Evolutionary conservation across 768 basidiomycete genomes (phyloP), one percentile per base, ranked within the genome.

Genomic region (Scleroderma bovista): DNA sequence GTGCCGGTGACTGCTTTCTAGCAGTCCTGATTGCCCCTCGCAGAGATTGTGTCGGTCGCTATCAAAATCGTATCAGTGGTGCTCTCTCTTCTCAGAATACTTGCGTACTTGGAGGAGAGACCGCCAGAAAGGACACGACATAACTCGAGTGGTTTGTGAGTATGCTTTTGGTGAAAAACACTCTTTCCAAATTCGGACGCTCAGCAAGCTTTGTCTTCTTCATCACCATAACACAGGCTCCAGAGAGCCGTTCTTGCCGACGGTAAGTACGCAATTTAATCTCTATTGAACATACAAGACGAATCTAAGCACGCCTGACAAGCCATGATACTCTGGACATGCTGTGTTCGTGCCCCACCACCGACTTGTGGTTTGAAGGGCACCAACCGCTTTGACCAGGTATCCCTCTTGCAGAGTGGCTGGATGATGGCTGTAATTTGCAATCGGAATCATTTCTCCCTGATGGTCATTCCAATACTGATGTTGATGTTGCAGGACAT

Each of bases 391-490:
- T 32, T n/a, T n/a, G 17, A 8, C 19, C 34, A 46, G 42, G 10
- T 44, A 26, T 44, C 26, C 42, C 22, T 29, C 40, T 38, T 22
- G 23, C 17, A 19, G 19, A 32, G 26, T 20, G 29, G 52, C 52
- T 53, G 37, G 17, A 33, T 53, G 52, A 53, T 32, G 44, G 52
- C 15, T n/a, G 44, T 53, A 53, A 53, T 53, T 53, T 53, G 52
- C 52, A 53, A 51, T 39, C 50, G 44, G 52, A 53, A 23, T 42
- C 12, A 20, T 23, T 48, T 34, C 16, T 17, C 19, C 37, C 23
- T 34, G 33, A n/a, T 38, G n/a, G 39, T 40, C 19, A 13, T 40
- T 5, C 17, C 1, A 11, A 40, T 40, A 12, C 19, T 40, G 5
- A 29, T 29, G 26, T 29, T n/a, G n/a, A n/a, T n/a, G n/a, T n/a